Evolutionary conservation across 345 rosid genomes (phyloP), one percentile per base, ranked within the genome.

Genomic region (Populus pruinosa): DNA sequence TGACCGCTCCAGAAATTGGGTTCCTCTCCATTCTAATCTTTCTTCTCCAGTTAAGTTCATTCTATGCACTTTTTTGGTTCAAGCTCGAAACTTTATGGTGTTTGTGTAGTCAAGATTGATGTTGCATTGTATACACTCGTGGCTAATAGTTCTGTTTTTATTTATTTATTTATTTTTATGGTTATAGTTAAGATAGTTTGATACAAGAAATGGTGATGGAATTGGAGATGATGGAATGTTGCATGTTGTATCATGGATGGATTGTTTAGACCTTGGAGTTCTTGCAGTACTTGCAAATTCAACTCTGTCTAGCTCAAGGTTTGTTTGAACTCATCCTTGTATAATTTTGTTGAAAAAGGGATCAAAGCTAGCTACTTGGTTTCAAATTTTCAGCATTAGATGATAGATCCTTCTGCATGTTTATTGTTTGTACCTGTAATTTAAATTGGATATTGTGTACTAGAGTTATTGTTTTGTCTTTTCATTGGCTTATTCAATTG

Each of bases 301-400:
- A 62, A 85, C 90, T 62, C 73, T 87, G 66, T 80, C 88, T n/a
- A 76, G 78, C 77, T 85, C 88, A 31, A 87, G 86, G 88, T 87
- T 50, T 49, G 77, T 16, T 13, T 23, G 8, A 36, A 25, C 64
- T 25, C 17, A 47, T 47, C 50, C 50, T 47, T 47, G 50, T 14
- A 13, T 47, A 12, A 18, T 47, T 47, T 13, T 47, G 50, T 47
- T 47, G 50, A 47, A 14, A 47, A 47, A 14, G 5, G 18, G 50
- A 16, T 47, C 16, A 47, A 47, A 33, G 16, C 5, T 47, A 47
- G 50, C 50, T 59, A n/a, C 27, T 59, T 53, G 21, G 61, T 53
- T 53, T 7, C 29, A 13, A 47, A 14, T 14, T 14, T 47, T 47
- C 50, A 47, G 16, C 50, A 47, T 14, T 4, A 16, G 14, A 66